Conservation (phyloP, 208 protist species). For the Angomonas deanei region DNA sequence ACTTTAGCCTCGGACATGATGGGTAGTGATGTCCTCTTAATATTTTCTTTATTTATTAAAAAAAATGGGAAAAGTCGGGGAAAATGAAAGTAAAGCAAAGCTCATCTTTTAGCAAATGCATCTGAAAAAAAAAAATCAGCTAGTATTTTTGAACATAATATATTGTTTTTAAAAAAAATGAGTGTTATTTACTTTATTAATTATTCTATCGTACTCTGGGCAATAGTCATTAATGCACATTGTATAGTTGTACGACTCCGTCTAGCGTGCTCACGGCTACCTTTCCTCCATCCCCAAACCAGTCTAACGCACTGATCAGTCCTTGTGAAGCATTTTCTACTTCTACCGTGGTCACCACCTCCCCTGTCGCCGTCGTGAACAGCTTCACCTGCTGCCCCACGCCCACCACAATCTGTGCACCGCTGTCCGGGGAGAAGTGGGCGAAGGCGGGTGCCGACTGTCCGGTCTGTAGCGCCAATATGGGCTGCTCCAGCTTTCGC, state of each 20-base stretch:
- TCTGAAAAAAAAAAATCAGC: too few species aligned
- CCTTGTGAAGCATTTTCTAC: constrained; percentile 1
- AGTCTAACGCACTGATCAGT: constrained; percentile 37
- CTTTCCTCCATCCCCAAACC: constrained; percentile 22
- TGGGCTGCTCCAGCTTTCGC: constrained; percentile 78
- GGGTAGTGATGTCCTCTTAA: not conserved
- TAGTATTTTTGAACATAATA: too few species aligned
- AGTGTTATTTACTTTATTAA: not conserved
- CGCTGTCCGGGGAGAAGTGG: constrained; percentile 31
- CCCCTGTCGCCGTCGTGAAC: constrained; percentile 7
- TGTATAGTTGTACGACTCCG: constrained; percentile 40
- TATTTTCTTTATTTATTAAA: not conserved
- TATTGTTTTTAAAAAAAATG: not conserved
- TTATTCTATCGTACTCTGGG: not conserved
- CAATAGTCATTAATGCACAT: too few species aligned
- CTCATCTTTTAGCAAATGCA: too few species aligned
- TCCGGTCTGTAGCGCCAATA: constrained; percentile 22
- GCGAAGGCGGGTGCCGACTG: constrained; percentile 20
- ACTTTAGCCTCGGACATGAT: not conserved
- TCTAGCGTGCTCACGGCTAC: constrained; percentile 38
- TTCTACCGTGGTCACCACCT: constrained; percentile 9
- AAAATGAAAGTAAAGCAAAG: not conserved
- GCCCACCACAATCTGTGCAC: constrained; percentile 19
- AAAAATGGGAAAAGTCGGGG: constrained; percentile 7
- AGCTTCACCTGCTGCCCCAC: constrained; percentile 13